phyloP scores from a whole-genome alignment of 441 rosid species.

The Daphne laureola region DNA sequence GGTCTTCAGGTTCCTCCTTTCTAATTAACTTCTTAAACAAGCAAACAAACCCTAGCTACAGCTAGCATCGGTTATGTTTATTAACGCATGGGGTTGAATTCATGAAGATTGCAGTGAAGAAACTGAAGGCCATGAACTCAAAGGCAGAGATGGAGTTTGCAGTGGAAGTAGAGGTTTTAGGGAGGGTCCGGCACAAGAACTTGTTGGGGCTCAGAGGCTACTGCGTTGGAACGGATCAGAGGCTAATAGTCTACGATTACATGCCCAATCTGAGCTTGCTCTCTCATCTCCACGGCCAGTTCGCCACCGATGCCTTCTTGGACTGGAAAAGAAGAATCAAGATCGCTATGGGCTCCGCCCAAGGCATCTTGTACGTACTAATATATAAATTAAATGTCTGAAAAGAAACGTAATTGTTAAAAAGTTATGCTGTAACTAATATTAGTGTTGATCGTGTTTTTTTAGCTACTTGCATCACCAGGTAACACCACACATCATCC shows the following conservation, averaged over 20 bases:
- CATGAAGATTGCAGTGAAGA: conserved; percentile 36
- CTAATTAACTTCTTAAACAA: neutral
- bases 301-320: conserved; percentile 23
- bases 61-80: no score
- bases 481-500: conserved; percentile 44
- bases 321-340: conserved; percentile 37
- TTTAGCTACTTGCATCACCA: conserved; percentile 41
- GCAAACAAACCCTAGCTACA: neutral
- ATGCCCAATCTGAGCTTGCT: conserved; percentile 41
- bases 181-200: conserved; percentile 42
- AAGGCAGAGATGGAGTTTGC: conserved; percentile 52
- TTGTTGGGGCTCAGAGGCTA: conserved; percentile 39
- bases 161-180: conserved; percentile 45
- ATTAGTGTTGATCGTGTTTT: no score
- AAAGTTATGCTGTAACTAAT: no score
- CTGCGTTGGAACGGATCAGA: conserved; percentile 33
- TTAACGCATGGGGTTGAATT: neutral
- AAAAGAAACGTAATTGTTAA: no score
- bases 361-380: conserved; percentile 31
- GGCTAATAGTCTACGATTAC: conserved; percentile 41
- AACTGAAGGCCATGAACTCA: conserved; percentile 31
- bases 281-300: conserved; percentile 36
- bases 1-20: conserved; percentile 26
- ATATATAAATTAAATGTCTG: no score
- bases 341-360: conserved; percentile 30